A percentile compares a stretch with the other conserved stretches of the same genome.
These are phyloP conservation scores for Osmanthus fragrans DNA, from an alignment of 257 asterid species.

Conservation along the genomic window DNA sequence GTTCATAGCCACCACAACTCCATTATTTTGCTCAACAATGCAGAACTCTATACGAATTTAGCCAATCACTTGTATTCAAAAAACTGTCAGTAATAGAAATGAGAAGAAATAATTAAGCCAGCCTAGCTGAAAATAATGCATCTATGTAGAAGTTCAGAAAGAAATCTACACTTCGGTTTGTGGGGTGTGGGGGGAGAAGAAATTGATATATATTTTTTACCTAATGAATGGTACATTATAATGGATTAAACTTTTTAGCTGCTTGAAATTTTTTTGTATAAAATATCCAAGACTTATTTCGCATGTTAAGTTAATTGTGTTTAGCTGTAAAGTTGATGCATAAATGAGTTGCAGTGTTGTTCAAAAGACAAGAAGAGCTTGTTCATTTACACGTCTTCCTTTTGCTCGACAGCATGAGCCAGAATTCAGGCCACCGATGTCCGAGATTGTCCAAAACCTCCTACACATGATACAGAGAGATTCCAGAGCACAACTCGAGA, in stretches of 20 bases:
- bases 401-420: slow-evolving; percentile 66
- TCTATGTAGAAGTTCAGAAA: not conserved
- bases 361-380: not conserved
- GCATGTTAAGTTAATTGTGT: not conserved
- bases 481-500: slow-evolving; percentile 17
- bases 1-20: not conserved
- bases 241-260: too few relatives aligned
- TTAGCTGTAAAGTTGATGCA: not conserved
- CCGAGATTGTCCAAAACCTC: slow-evolving; percentile 86
- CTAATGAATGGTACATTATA: too few relatives aligned
- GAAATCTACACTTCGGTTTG: too few relatives aligned
- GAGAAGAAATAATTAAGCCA: too few relatives aligned
- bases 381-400: not conserved
- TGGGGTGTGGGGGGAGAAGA: too few relatives aligned
- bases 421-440: slow-evolving; percentile 93
- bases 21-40: not conserved
- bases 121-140: not conserved
- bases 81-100: not conserved
- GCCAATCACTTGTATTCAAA: not conserved
- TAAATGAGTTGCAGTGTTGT: not conserved
- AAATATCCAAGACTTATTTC: too few relatives aligned
- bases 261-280: too few relatives aligned
- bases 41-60: not conserved
- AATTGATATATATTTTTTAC: too few relatives aligned
- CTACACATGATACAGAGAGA: slow-evolving; percentile 48